These are phyloP conservation scores for Juglanconis sp. DNA, from an alignment of 2,329 filamentous ascomycete genomes.

Conservation along the genomic window DNA sequence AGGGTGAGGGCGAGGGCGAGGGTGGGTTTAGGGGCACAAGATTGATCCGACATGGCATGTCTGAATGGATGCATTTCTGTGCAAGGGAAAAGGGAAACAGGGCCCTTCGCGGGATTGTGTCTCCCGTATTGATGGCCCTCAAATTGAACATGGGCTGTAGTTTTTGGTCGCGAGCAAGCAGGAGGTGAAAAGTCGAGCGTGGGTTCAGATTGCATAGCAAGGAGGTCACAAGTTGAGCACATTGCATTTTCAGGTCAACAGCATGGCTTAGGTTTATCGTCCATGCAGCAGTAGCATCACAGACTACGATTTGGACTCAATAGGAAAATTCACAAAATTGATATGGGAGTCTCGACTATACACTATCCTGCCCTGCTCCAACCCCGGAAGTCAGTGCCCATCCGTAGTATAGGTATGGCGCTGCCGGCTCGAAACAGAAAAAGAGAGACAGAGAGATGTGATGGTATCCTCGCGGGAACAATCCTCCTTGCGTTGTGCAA, in stretches of 20 bases:
- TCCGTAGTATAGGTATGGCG: neutral
- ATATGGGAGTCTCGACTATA: slow-evolving; percentile 11
- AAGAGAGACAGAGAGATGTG: neutral
- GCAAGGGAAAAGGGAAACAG: no score
- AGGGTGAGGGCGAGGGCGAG: no score
- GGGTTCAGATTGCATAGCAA: neutral
- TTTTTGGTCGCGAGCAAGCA: no score
- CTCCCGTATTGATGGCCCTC: no score
- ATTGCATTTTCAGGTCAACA: neutral
- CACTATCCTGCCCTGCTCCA: neutral
- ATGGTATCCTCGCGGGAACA: neutral
- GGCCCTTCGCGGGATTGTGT: no score
- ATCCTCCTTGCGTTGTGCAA: neutral
- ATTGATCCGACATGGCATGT: no score
- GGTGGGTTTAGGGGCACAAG: no score
- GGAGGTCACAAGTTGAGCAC: neutral
- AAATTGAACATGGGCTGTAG: no score
- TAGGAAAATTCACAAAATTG: neutral
- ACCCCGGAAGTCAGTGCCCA: neutral
- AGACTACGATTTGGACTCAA: neutral
- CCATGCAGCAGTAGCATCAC: neutral
- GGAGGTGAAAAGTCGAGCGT: neutral
- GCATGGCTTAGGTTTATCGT: neutral
- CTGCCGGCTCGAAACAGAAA: neutral
- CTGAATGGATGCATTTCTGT: no score